Percentiles rank a stretch among this genome's conserved stretches.
phyloP scores from a whole-genome alignment of 495 filamentous ascomycete genomes.

The Chaetomium fimeti region DNA sequence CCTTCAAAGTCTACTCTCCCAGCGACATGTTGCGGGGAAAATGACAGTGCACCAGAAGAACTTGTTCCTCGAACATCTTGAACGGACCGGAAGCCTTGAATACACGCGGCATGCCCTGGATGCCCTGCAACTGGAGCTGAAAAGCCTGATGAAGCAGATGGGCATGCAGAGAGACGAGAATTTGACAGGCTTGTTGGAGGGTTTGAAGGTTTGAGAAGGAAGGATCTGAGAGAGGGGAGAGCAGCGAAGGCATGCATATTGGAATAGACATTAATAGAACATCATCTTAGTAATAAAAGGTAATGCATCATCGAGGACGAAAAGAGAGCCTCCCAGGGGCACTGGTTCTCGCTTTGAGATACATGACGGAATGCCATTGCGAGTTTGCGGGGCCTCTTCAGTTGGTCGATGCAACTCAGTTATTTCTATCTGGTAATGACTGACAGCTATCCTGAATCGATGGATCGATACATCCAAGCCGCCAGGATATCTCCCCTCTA shows the following conservation, averaged over 20 bases:
- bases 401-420: neutral
- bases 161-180: neutral
- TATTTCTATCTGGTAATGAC: slow-evolving; percentile 10
- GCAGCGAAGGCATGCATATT: too few relatives aligned
- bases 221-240: too few relatives aligned
- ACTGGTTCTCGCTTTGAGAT: too few relatives aligned
- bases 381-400: neutral
- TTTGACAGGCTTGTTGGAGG: slow-evolving; percentile 3
- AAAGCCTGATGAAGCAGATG: neutral
- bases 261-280: too few relatives aligned
- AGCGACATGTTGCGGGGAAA: slow-evolving; percentile 6
- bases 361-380: neutral
- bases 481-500: neutral
- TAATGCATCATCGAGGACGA: too few relatives aligned
- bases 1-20: slow-evolving; percentile 11
- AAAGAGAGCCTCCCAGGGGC: too few relatives aligned
- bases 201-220: neutral
- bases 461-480: too few relatives aligned
- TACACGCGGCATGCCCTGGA: slow-evolving; percentile 7
- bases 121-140: neutral
- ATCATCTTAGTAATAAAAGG: too few relatives aligned
- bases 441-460: slow-evolving; percentile 3
- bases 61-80: slow-evolving; percentile 8
- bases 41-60: slow-evolving; percentile 16
- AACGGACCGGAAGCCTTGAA: neutral